Conservation (phyloP, 139 green algal genomes). For the Tetraselmis chui region DNA sequence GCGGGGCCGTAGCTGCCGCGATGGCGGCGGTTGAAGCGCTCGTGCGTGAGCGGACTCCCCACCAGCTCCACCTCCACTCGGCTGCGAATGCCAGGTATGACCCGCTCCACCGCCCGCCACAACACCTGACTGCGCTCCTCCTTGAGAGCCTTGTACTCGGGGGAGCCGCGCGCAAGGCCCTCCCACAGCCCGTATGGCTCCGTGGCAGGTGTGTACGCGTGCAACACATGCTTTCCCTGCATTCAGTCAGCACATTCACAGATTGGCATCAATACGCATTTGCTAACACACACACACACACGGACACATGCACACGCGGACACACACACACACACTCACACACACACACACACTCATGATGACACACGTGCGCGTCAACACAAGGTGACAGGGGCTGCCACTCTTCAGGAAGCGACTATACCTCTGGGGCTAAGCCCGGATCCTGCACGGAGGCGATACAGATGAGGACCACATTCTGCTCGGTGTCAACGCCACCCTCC, state of each 20-base stretch:
- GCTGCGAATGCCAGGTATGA: conserved; percentile 78
- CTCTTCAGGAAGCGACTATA: too few relatives aligned
- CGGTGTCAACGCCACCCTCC: conserved; percentile 64
- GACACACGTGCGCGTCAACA: too few relatives aligned
- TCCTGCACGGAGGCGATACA: conserved; percentile 74
- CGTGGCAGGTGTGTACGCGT: conserved; percentile 77
- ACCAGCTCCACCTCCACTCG: conserved; percentile 62
- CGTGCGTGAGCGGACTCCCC: conserved; percentile 89
- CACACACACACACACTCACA: too few relatives aligned
- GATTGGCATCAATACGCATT: too few relatives aligned
- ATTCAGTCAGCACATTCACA: too few relatives aligned
- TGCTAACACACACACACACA: too few relatives aligned
- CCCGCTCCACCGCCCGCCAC: conserved; percentile 76
- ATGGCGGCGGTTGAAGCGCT: conserved; percentile 76
- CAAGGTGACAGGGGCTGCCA: too few relatives aligned
- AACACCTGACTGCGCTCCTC: conserved; percentile 72
- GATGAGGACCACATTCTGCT: conserved; percentile 90
- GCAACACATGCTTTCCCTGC: conserved; percentile 74
- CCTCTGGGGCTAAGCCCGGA: conserved; percentile 54
- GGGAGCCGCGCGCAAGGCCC: conserved; percentile 55
- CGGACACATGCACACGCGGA: too few relatives aligned
- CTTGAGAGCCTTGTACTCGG: conserved; percentile 85
- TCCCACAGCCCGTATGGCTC: conserved; percentile 90
- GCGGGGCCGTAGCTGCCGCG: conserved; percentile 77
- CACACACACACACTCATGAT: too few relatives aligned